These are phyloP conservation scores for Isabelozyma rhagii DNA, from an alignment of 805 yeast genomes.

Conservation along the genomic window DNA sequence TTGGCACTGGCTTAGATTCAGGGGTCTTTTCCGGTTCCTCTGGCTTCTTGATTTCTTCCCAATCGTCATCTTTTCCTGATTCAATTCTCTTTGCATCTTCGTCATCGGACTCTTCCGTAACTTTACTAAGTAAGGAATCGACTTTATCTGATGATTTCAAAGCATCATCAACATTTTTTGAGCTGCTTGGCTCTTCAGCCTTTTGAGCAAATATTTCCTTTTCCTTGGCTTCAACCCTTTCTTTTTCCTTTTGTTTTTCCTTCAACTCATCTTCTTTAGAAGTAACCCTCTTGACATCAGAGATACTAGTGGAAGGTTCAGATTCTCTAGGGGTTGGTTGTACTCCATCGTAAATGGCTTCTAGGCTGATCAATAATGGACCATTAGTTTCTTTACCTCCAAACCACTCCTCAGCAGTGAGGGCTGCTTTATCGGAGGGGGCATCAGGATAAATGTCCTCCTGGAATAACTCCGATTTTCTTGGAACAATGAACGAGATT, in stretches of 20 bases:
- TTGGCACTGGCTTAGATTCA: neutral
- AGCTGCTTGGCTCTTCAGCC: constrained; percentile 1
- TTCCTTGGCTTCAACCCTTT: constrained; percentile 10
- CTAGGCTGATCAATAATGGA: constrained; percentile 76
- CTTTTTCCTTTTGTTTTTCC: constrained; percentile 7
- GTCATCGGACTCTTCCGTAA: constrained; percentile 35
- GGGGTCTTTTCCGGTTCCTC: constrained; percentile 9
- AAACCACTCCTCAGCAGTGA: constrained; percentile 76
- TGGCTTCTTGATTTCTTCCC: constrained; percentile 39
- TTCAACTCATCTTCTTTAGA: constrained; percentile 16
- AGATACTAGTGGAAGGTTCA: constrained; percentile 28
- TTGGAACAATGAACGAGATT: constrained; percentile 87
- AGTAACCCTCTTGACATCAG: constrained; percentile 20
- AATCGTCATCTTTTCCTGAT: constrained; percentile 31
- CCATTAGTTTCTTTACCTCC: constrained; percentile 77
- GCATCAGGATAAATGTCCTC: constrained; percentile 91
- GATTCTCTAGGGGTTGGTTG: constrained; percentile 48
- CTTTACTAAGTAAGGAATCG: constrained; percentile 32
- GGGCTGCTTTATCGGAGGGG: constrained; percentile 75
- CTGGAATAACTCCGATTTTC: constrained; percentile 91
- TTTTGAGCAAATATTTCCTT: constrained; percentile 5
- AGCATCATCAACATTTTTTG: constrained; percentile 32
- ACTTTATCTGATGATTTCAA: constrained; percentile 37
- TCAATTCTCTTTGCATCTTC: constrained; percentile 22
- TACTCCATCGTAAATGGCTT: constrained; percentile 73